A percentile compares a stretch with the other conserved stretches of the same genome.
These are phyloP conservation scores for Abrus precatorius DNA, from an alignment of 306 rosid genomes.

Conservation along the genomic window DNA sequence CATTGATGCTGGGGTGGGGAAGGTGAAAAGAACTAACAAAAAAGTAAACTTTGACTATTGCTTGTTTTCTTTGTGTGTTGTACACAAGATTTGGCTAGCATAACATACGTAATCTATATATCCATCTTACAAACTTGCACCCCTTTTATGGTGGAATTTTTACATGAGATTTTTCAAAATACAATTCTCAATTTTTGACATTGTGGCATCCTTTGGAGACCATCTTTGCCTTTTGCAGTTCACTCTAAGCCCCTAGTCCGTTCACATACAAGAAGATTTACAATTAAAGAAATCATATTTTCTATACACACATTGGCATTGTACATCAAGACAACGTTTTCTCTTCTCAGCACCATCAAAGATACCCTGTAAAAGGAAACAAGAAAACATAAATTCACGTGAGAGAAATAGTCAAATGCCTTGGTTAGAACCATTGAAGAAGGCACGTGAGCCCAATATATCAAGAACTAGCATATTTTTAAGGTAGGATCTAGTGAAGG, in stretches of 20 bases:
- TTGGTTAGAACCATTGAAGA: constrained; percentile 15
- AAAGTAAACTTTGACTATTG: background rate
- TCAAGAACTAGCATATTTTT: background rate
- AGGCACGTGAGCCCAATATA: constrained; percentile 19
- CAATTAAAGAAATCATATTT: constrained; percentile 39
- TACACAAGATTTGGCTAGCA: constrained; percentile 26
- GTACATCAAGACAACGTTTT: background rate
- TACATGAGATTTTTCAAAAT: constrained; percentile 16
- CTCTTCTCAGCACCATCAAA: constrained; percentile 36
- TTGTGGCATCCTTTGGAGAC: constrained; percentile 50
- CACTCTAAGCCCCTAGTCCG: background rate
- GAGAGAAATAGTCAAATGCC: constrained; percentile 24
- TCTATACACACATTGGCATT: constrained; percentile 44
- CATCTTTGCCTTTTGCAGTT: constrained; percentile 24
- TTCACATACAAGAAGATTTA: constrained; percentile 39
- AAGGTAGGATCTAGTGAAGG: constrained; percentile 14
- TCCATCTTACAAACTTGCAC: constrained; percentile 10
- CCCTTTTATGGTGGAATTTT: constrained; percentile 7
- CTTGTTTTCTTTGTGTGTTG: background rate
- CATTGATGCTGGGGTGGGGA: background rate
- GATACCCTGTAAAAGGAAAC: constrained; percentile 46
- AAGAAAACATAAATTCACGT: constrained; percentile 26
- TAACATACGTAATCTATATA: background rate
- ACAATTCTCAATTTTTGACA: background rate
- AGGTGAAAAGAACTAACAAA: background rate